Conservation (phyloP, 768 basidiomycete species). For the Mycena haematopus region DNA sequence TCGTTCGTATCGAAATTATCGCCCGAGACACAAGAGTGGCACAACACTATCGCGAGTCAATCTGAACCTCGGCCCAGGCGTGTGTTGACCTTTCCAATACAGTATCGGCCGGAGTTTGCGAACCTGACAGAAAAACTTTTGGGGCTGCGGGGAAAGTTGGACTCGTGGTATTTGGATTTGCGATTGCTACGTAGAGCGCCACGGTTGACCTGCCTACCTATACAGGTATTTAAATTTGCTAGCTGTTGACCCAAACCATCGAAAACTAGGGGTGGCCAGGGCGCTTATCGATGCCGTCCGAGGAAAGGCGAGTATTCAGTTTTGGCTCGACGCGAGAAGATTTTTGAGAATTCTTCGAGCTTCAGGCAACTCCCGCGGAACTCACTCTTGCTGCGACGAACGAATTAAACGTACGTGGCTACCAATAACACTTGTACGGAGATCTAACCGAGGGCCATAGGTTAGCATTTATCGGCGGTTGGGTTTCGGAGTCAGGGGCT, state of each 20-base stretch:
- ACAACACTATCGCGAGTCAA: conserved; percentile 19
- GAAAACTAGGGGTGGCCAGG: conserved; percentile 18
- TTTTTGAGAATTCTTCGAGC: neutral
- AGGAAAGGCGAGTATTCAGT: conserved; percentile 6
- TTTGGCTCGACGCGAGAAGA: neutral
- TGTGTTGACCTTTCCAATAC: neutral
- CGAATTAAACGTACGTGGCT: conserved; percentile 24
- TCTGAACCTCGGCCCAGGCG: neutral
- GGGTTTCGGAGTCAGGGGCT: conserved; percentile 23
- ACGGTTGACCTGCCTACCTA: too few relatives aligned
- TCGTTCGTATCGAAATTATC: conserved; percentile 17
- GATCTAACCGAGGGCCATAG: neutral
- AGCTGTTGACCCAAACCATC: conserved; percentile 25
- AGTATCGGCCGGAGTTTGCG: conserved; percentile 27
- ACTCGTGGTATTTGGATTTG: conserved; percentile 23
- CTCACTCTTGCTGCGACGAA: conserved; percentile 27
- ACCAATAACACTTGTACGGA: too few relatives aligned
- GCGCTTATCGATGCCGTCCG: conserved; percentile 25
- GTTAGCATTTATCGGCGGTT: conserved; percentile 25
- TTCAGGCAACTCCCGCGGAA: conserved; percentile 16
- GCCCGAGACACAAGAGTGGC: conserved; percentile 24
- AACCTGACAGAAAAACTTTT: conserved; percentile 28
- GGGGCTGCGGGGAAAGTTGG: conserved; percentile 24
- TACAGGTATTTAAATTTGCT: conserved; percentile 25
- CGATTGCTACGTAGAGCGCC: too few relatives aligned